Base-by-base conservation (phyloP, 306 rosid genomes). In the Fragaria iinumae region DNA sequence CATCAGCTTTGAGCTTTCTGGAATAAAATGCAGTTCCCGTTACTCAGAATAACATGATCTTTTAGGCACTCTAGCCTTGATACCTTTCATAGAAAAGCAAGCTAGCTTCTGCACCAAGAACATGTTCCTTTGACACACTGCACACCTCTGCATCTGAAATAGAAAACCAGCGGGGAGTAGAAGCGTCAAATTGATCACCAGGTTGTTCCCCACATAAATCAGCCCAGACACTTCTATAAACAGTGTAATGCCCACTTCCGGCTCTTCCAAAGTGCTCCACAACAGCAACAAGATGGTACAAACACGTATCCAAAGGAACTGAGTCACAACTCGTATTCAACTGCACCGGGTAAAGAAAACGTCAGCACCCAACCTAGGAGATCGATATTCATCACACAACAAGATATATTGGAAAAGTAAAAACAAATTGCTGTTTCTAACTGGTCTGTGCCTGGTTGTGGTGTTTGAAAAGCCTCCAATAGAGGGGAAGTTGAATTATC, bases 161-260 rank as follows among this genome's bases (percentile, higher is more conserved):
- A 78, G 88, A 80, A 84, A 88, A 91, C 99, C 97, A 95, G 76
- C 50, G 70, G 34, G 29, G 50, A 41, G 82, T 52, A 67, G 77
- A 67, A 50, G 80, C 79, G 74, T 84, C 87, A 17, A 29, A 16
- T 69, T 65, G 48, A 60, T 70, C 75, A 29, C 80, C 80, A 6
- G 67, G 68, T 47, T 77, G 75, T 12, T 76, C 80, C 69, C 34
- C 78, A 21, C 68, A 68, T 32, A 86, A 73, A 73, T 86, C 74
- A 71, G 66, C 74, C 72, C 79, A 79, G 73, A 56, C 86, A 47
- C 93, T 78, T 85, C 97, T 89, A 80, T 90, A 90, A 70, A 92
- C 93, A n/a, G 91, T 95, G 86, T 95, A 95, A 88, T 95, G 99
- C 75, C 99, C 97, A 2, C 92, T 80, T 41, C 97, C 97, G 5